These are phyloP conservation scores for Pseudocohnilembus persalinus DNA, from an alignment of 169 alveolate genomes.

Conservation along the genomic window DNA sequence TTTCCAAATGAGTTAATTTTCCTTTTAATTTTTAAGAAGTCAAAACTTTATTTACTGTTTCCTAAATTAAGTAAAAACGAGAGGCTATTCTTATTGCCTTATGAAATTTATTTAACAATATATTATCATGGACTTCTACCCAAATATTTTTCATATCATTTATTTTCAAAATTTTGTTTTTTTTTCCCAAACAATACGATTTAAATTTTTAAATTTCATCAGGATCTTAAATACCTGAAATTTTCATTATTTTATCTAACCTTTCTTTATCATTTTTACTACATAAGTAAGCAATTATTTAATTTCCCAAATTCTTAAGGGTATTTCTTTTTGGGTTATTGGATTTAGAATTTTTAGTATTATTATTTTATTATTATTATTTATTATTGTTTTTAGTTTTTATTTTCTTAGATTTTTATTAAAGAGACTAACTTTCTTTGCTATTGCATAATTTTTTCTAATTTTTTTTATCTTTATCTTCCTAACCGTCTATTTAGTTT, in stretches of 20 bases:
- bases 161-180: conserved; percentile 14
- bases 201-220: conserved; percentile 9
- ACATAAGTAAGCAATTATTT: conserved; percentile 8
- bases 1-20: neutral
- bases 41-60: conserved; percentile 3
- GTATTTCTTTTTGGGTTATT: conserved; percentile 20
- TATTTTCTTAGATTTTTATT: too few relatives aligned
- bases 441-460: too few relatives aligned
- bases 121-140: neutral
- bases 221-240: neutral
- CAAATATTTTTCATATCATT: conserved; percentile 7
- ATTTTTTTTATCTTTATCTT: too few relatives aligned
- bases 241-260: neutral
- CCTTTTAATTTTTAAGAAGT: conserved; percentile 9
- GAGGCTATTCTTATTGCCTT: conserved; percentile 8
- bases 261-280: neutral
- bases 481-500: too few relatives aligned
- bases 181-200: neutral
- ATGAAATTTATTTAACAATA: neutral
- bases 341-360: too few relatives aligned
- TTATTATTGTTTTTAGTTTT: too few relatives aligned
- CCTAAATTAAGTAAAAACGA: conserved; percentile 4
- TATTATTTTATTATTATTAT: too few relatives aligned
- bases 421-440: too few relatives aligned
- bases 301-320: conserved; percentile 9